Conservation (phyloP, 2,329 filamentous ascomycete species). For the Penicillium expansum region DNA sequence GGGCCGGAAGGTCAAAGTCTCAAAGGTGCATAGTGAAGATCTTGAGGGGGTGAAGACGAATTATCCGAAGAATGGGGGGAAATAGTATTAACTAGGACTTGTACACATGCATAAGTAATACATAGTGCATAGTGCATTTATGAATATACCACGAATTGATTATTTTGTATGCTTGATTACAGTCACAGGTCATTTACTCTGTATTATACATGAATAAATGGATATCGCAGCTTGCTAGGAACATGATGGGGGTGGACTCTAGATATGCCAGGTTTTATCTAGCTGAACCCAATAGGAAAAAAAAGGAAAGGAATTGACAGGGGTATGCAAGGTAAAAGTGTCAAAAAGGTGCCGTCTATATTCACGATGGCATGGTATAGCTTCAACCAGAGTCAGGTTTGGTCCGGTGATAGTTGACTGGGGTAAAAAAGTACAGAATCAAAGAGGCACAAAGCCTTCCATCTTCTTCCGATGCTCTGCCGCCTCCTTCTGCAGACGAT, state of each 20-base stretch:
- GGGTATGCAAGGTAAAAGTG: not conserved
- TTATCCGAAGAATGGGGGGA: slow-evolving; percentile 18
- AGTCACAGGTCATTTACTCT: not conserved
- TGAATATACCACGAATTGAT: not conserved
- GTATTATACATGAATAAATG: not conserved
- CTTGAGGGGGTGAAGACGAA: slow-evolving; percentile 42
- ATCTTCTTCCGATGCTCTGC: slow-evolving; percentile 24
- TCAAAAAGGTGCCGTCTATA: not conserved
- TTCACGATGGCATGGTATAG: not conserved
- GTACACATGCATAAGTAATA: not conserved
- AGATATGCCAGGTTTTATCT: not conserved
- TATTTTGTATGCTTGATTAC: not conserved
- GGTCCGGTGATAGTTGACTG: not conserved
- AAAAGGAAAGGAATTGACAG: not conserved
- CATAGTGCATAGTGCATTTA: not conserved
- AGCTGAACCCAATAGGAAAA: not conserved
- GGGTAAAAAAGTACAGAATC: not conserved
- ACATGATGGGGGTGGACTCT: not conserved
- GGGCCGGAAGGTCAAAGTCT: slow-evolving; percentile 22
- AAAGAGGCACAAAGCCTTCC: slow-evolving; percentile 35
- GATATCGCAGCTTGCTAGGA: not conserved
- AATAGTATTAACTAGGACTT: not conserved
- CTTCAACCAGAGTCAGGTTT: not conserved
- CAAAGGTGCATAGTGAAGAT: slow-evolving; percentile 33
- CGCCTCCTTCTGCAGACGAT: slow-evolving; percentile 34